Percentiles rank a stretch among this genome's conserved stretches.
These are phyloP conservation scores for Novymonas esmeraldas DNA, from an alignment of 208 protist species.

Conservation along the genomic window DNA sequence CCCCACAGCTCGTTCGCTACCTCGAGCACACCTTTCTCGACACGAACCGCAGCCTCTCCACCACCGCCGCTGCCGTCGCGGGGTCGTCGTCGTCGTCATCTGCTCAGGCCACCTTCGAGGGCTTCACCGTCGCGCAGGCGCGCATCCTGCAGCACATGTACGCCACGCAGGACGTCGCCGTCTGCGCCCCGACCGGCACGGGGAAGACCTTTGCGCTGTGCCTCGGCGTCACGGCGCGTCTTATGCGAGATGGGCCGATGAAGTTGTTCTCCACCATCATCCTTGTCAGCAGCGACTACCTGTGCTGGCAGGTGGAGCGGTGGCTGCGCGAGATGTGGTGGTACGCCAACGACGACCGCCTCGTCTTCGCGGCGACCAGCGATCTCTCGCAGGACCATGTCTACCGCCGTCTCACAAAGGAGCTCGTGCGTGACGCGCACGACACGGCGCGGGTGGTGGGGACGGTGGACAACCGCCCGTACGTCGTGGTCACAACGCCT, in stretches of 20 bases:
- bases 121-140: slow-evolving; percentile 84
- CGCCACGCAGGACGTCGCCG: slow-evolving; percentile 78
- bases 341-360: slow-evolving; percentile 81
- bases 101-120: slow-evolving; percentile 8
- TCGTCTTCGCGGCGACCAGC: slow-evolving; percentile 78
- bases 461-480: slow-evolving; percentile 73
- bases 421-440: slow-evolving; percentile 54
- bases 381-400: slow-evolving; percentile 57
- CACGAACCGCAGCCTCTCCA: slow-evolving; percentile 17
- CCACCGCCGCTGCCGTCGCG: not conserved
- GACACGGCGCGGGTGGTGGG: slow-evolving; percentile 35
- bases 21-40: slow-evolving; percentile 51
- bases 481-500: slow-evolving; percentile 82
- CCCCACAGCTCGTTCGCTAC: slow-evolving; percentile 67
- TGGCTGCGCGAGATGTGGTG: slow-evolving; percentile 92
- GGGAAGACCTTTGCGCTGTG: slow-evolving; percentile 91
- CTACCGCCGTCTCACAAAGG: slow-evolving; percentile 77
- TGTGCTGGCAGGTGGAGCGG: slow-evolving; percentile 79
- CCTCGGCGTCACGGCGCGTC: slow-evolving; percentile 72
- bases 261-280: slow-evolving; percentile 85
- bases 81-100: not conserved
- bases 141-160: slow-evolving; percentile 89
- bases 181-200: slow-evolving; percentile 89
- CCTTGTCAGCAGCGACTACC: slow-evolving; percentile 73
- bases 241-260: slow-evolving; percentile 90